Percentiles rank a stretch among this genome's conserved stretches.
These are phyloP conservation scores for Mycena latifolia DNA, from an alignment of 768 basidiomycete species.

Conservation along the genomic window DNA sequence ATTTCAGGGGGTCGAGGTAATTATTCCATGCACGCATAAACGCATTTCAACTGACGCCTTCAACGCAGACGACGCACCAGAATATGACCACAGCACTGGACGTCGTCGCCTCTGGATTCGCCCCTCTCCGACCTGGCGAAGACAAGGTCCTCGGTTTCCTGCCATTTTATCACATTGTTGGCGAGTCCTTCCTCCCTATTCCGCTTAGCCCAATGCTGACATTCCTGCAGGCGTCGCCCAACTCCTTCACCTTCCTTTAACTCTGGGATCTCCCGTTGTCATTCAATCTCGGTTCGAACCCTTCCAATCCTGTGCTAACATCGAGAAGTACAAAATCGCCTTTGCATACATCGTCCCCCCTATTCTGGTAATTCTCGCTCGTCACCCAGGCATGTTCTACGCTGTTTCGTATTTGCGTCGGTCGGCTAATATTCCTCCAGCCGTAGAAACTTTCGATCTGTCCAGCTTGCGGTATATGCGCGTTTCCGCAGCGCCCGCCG, in stretches of 20 bases:
- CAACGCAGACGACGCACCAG: constrained; percentile 65
- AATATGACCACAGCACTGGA: constrained; percentile 69
- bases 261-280: constrained; percentile 61
- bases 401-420: too few relatives aligned
- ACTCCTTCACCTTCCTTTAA: constrained; percentile 69
- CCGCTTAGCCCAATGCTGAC: too few relatives aligned
- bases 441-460: constrained; percentile 60
- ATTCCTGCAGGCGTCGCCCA: constrained; percentile 63
- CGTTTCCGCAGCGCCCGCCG: constrained; percentile 2
- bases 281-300: constrained; percentile 66
- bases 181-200: constrained; percentile 30
- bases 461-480: constrained; percentile 47
- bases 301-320: constrained; percentile 55
- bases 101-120: constrained; percentile 60
- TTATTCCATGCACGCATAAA: too few relatives aligned
- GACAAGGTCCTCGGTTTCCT: constrained; percentile 74
- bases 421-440: constrained; percentile 34
- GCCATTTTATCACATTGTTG: constrained; percentile 67
- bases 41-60: too few relatives aligned
- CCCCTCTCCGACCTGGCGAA: constrained; percentile 39
- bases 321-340: constrained; percentile 62
- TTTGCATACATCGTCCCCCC: constrained; percentile 62
- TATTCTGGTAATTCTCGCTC: constrained; percentile 68
- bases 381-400: constrained; percentile 65
- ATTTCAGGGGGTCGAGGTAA: constrained; percentile 60